Evolutionary conservation across 768 basidiomycete genomes (phyloP), one percentile per base, ranked within the genome.

Genomic region (Tricholoma sp.): DNA sequence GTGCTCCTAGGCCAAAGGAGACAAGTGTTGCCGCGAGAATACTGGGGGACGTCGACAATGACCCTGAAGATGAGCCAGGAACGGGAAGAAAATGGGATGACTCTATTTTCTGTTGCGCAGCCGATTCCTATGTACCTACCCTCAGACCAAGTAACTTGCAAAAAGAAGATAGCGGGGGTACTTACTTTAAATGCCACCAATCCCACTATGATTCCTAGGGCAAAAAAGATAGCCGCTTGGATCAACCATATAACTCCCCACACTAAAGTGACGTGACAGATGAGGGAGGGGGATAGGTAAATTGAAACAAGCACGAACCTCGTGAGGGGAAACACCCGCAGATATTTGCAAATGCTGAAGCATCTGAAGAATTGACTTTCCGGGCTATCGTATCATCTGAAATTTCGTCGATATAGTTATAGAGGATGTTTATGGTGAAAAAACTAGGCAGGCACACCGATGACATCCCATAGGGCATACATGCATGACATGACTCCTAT

Each of bases 221-320:
- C 85, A 63, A 95, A 92, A 73, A 89, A 94, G 7, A 79, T 58
- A 54, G 89, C 78, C 0, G 91, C 87, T 31, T 84, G 68, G 61
- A 94, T 69, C 36, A 93, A 81, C 94, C 94, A 95, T 50, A 95
- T 78, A 53, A 94, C 82, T 33, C 93, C 93, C 92, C 91, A 93
- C 0, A 90, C 91, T 91, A 34, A 31, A 52, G 31, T 24, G 2
- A n/a, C 29, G 24, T 24, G 24, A 24, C 52, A 62, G 57, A 39
- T 53, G 12, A 17, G 11, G 20, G 50, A 13, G 29, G 6, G 15
- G 17, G 28, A 36, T 28, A 37, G 18, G 18, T 29, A 6, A 33
- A 48, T 34, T 24, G 24, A 24, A 15, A 18, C 18, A 17, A 52
- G 4, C 3, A 17, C 20, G 18, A 49, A 87, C 89, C 86, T 83